A percentile compares a stretch with the other conserved stretches of the same genome.
Conservation (phyloP, 192 early-diverging fungal species). For the Mortierella hygrophila region DNA sequence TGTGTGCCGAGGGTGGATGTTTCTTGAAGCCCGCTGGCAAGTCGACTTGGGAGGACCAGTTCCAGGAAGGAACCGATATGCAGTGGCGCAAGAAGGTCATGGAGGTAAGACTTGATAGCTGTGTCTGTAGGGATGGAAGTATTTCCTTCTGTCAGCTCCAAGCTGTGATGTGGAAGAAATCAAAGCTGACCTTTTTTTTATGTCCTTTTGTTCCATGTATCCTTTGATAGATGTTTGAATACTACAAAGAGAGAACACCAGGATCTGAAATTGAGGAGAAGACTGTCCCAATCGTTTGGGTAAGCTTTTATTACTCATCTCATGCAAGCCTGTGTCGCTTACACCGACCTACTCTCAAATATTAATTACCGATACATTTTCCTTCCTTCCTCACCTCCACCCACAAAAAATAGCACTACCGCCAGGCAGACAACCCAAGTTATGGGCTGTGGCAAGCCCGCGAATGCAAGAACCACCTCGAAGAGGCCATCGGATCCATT, state of each 20-base stretch:
- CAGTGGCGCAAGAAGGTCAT: slow-evolving; percentile 55
- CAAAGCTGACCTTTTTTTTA: neutral
- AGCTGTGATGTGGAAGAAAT: too few species aligned
- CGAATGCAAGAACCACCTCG: slow-evolving; percentile 89
- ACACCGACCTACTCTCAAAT: neutral
- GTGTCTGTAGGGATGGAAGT: too few species aligned
- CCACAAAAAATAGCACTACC: slow-evolving; percentile 65
- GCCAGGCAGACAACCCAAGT: slow-evolving; percentile 65
- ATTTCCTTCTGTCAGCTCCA: too few species aligned
- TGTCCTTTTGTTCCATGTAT: neutral
- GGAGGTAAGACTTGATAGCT: slow-evolving; percentile 22
- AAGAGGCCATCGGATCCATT: slow-evolving; percentile 71
- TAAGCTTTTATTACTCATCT: slow-evolving; percentile 21
- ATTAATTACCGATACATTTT: neutral
- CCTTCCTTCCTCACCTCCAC: neutral
- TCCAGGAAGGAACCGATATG: slow-evolving; percentile 66
- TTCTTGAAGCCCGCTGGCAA: slow-evolving; percentile 72
- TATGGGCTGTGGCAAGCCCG: slow-evolving; percentile 85
- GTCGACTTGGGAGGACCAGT: slow-evolving; percentile 75
- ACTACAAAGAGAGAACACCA: slow-evolving; percentile 86
- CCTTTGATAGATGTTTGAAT: slow-evolving; percentile 74
- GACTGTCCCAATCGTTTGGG: slow-evolving; percentile 79
- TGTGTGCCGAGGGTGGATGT: slow-evolving; percentile 81
- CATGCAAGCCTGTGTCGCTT: neutral
- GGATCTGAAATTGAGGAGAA: slow-evolving; percentile 84